A percentile compares a stretch with the other conserved stretches of the same genome.
Evolutionary conservation across 768 basidiomycete species (phyloP).

Genomic region (Mycena crocata): DNA sequence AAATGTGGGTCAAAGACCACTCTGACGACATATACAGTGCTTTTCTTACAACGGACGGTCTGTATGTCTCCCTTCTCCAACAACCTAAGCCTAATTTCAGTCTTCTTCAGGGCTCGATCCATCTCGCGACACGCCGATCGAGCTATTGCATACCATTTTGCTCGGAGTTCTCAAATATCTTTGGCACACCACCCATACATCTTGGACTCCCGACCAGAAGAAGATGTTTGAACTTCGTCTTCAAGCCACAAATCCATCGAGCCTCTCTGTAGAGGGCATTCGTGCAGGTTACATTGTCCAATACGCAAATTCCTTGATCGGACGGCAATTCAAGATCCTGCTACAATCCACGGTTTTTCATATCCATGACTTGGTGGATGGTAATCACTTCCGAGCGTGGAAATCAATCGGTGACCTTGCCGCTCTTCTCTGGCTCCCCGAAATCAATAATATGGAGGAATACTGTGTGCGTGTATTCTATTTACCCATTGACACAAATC

Average conservation of each 20-base stretch:
- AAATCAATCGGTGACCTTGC: constrained; percentile 48
- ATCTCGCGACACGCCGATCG: constrained; percentile 50
- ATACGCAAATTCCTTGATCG: constrained; percentile 55
- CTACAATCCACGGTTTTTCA: constrained; percentile 52
- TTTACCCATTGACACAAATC: not conserved
- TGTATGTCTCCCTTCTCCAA: not conserved
- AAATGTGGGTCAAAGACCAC: constrained; percentile 24
- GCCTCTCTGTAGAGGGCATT: constrained; percentile 47
- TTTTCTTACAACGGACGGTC: constrained; percentile 30
- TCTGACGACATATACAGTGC: constrained; percentile 20
- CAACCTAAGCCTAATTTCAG: not conserved
- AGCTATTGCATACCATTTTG: constrained; percentile 57
- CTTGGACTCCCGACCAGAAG: constrained; percentile 43
- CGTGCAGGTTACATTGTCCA: constrained; percentile 55
- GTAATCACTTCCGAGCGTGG: constrained; percentile 41
- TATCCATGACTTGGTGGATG: constrained; percentile 46
- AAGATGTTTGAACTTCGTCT: constrained; percentile 43
- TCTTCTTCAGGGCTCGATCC: constrained; percentile 44
- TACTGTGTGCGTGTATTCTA: constrained; percentile 45
- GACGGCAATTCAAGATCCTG: constrained; percentile 55
- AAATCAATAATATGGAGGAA: constrained; percentile 48
- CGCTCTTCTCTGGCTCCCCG: constrained; percentile 54
- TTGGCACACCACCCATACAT: constrained; percentile 50
- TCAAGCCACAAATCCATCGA: constrained; percentile 46
- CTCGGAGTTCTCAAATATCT: constrained; percentile 57